Base-by-base conservation (phyloP, 306 rosid genomes). In the Quercus rubra region DNA sequence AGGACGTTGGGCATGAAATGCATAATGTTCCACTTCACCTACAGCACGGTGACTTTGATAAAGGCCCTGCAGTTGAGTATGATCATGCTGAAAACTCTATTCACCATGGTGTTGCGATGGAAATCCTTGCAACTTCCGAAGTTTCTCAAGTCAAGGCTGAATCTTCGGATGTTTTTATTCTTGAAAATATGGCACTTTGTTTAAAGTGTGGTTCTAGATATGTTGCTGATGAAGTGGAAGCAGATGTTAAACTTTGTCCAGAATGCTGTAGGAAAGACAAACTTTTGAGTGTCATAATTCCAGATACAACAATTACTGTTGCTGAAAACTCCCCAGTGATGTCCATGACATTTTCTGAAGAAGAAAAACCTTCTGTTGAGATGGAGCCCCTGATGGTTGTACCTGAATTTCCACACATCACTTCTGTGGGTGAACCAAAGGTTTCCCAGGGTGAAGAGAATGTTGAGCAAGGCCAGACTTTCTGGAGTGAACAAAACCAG, bases 141-240 rank as follows among this genome's bases (percentile, higher is more conserved):
- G 79, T 81, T 68, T 83, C 84, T 84, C 76, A 56, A 35, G 81
- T 80, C 74, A 74, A 76, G 75, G 88, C 49, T 77, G 91, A 82
- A 55, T 70, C 67, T 77, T 78, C 78, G 3, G 91, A 85, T 84
- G 78, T 75, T 67, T 80, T 70, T 80, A 27, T 72, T 76, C 80
- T 77, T 41, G 85, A 85, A 85, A 80, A 80, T 72, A 79, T 70
- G 74, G 86, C 58, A 55, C 63, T 82, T 67, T 92, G 97, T 86
- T 81, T 83, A 61, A 85, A 80, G 67, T 92, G 97, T 83, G 91
- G 91, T 74, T 79, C 84, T 72, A 76, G 54, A 71, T 90, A 82
- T 77, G 77, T 70, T 79, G 74, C 77, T 59, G 86, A 66, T 80
- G 78, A 62, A 73, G 73, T 58, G 80, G 92, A 87, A 78, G 77